Conservation (phyloP, 768 basidiomycete species). For the Mrakia gelida region DNA sequence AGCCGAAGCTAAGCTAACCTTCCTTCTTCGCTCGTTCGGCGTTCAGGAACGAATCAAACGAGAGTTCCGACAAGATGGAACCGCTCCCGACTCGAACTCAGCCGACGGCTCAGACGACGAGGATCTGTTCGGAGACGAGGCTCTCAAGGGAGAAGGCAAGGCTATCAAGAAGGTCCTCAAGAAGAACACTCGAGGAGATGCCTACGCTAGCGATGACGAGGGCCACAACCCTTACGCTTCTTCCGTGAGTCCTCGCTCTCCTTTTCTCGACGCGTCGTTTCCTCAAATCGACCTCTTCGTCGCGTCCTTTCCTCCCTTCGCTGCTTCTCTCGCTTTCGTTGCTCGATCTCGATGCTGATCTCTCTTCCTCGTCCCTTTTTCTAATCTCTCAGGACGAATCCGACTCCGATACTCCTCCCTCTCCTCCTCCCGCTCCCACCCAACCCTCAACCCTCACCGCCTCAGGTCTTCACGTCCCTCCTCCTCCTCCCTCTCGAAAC, state of each 20-base stretch:
- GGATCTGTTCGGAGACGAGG: conserved; percentile 27
- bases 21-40: background rate
- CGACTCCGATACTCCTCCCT: conserved; percentile 18
- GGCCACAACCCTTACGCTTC: conserved; percentile 27
- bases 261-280: no score
- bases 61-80: conserved; percentile 28
- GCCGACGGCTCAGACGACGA: conserved; percentile 29
- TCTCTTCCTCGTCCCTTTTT: background rate
- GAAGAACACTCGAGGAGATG: conserved; percentile 21
- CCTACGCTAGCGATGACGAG: conserved; percentile 23
- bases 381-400: conserved; percentile 19
- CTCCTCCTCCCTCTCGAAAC: conserved; percentile 5
- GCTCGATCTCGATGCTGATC: background rate
- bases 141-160: conserved; percentile 17
- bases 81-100: conserved; percentile 10
- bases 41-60: conserved; percentile 25
- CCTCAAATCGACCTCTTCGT: no score
- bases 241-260: background rate
- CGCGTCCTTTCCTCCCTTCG: background rate
- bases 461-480: conserved; percentile 15
- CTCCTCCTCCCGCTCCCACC: conserved; percentile 8
- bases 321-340: background rate
- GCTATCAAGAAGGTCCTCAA: conserved; percentile 27
- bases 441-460: background rate
- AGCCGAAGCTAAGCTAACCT: background rate